These are phyloP conservation scores for Zopfia rhizophila DNA, from an alignment of 2,329 filamentous ascomycete genomes.

Conservation along the genomic window DNA sequence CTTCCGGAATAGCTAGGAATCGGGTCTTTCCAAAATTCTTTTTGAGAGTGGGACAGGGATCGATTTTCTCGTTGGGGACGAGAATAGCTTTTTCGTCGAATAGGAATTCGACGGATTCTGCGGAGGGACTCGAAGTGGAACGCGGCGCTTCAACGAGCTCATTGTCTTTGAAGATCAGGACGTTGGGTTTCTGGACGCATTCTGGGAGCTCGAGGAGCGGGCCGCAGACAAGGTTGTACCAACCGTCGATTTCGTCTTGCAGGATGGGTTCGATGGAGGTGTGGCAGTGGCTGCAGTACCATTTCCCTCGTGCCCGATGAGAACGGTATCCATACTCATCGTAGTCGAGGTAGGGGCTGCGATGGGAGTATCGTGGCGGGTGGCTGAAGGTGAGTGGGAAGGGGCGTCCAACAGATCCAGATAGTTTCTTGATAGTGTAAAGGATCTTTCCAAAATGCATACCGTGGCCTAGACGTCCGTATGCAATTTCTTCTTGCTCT, in stretches of 20 bases:
- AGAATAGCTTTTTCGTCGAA: slow-evolving; percentile 48
- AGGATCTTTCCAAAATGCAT: slow-evolving; percentile 55
- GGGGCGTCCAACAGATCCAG: slow-evolving; percentile 33
- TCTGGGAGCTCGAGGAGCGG: slow-evolving; percentile 37
- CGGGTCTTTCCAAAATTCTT: slow-evolving; percentile 41
- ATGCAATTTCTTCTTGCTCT: slow-evolving; percentile 41
- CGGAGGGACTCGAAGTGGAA: slow-evolving; percentile 38
- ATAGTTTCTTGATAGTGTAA: slow-evolving; percentile 49
- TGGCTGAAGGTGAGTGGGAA: slow-evolving; percentile 47
- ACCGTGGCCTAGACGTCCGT: slow-evolving; percentile 51
- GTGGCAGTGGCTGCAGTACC: slow-evolving; percentile 40
- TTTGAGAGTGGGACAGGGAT: slow-evolving; percentile 40
- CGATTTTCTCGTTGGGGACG: slow-evolving; percentile 38
- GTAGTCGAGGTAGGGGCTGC: slow-evolving; percentile 13
- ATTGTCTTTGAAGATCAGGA: slow-evolving; percentile 45
- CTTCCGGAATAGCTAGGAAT: slow-evolving; percentile 44
- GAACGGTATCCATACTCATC: slow-evolving; percentile 22
- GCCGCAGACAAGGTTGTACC: slow-evolving; percentile 45
- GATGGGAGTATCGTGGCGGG: background rate
- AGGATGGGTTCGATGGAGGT: slow-evolving; percentile 24
- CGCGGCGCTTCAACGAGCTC: slow-evolving; percentile 43
- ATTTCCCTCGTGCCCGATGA: slow-evolving; percentile 20
- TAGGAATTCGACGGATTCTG: slow-evolving; percentile 51
- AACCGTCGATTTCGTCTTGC: slow-evolving; percentile 39
- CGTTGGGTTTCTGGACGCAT: slow-evolving; percentile 22